Evolutionary conservation across 768 basidiomycete genomes (phyloP).

Genomic region (Boletus tomentosulus): DNA sequence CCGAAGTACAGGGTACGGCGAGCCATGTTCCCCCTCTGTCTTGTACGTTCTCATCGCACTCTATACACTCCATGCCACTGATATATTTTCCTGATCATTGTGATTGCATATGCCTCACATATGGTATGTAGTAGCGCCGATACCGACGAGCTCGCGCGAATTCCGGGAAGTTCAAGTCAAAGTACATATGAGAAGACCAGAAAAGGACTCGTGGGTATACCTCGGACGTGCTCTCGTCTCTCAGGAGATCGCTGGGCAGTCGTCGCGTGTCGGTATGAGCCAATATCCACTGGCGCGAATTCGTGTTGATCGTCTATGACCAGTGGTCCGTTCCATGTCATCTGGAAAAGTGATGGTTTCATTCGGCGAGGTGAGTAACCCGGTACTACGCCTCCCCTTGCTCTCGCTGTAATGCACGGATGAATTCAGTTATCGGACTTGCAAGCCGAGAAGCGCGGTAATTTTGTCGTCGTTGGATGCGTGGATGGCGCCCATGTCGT

Average conservation of each 20-base stretch:
- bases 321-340: slow-evolving; percentile 44
- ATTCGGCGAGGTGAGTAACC: slow-evolving; percentile 60
- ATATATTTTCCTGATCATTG: background rate
- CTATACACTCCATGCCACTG: slow-evolving; percentile 5
- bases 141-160: slow-evolving; percentile 40
- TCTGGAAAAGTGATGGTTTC: slow-evolving; percentile 65
- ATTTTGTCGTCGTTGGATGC: slow-evolving; percentile 80
- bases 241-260: slow-evolving; percentile 71
- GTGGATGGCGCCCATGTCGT: slow-evolving; percentile 70
- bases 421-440: slow-evolving; percentile 54
- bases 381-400: background rate
- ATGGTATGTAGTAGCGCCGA: slow-evolving; percentile 17
- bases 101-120: background rate
- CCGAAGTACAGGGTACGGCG: slow-evolving; percentile 15
- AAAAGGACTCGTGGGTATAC: slow-evolving; percentile 78
- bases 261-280: slow-evolving; percentile 73
- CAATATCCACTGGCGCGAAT: background rate
- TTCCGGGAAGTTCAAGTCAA: slow-evolving; percentile 81
- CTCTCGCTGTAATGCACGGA: background rate
- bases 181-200: slow-evolving; percentile 77
- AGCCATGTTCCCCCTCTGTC: slow-evolving; percentile 13
- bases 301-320: slow-evolving; percentile 6
- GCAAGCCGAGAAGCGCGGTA: slow-evolving; percentile 83
- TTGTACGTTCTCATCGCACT: slow-evolving; percentile 15
- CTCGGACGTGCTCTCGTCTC: slow-evolving; percentile 73